These are phyloP conservation scores for Boletus huronensis DNA, from an alignment of 768 basidiomycete species.

Conservation along the genomic window DNA sequence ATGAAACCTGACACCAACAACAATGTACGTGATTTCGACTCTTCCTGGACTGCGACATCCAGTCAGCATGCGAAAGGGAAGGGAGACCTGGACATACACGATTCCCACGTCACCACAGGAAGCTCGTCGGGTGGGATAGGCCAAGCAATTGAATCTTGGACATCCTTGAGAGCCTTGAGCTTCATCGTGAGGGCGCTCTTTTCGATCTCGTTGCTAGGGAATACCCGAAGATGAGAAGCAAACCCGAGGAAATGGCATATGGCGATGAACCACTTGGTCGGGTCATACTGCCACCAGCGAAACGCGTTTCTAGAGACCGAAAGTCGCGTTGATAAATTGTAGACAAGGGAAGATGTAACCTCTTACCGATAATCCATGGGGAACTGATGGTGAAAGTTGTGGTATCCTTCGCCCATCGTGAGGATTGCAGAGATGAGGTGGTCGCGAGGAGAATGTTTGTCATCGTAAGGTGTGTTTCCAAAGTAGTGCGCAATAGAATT, in stretches of 20 bases:
- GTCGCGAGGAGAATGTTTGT: conserved; percentile 72
- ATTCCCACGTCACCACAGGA: conserved; percentile 79
- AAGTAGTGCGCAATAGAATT: conserved; percentile 87
- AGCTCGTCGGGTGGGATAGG: conserved; percentile 54
- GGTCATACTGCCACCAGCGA: conserved; percentile 69
- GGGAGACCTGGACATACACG: conserved; percentile 46
- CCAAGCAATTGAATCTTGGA: conserved; percentile 65
- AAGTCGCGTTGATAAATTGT: conserved; percentile 4
- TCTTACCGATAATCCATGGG: conserved; percentile 59
- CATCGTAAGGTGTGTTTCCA: conserved; percentile 78
- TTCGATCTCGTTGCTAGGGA: conserved; percentile 84
- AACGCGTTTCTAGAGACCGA: conserved; percentile 55
- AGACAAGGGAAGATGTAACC: neutral
- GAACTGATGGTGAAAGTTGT: conserved; percentile 85
- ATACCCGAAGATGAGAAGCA: conserved; percentile 77
- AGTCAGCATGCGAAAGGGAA: neutral
- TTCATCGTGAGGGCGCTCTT: conserved; percentile 84
- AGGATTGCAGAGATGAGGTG: conserved; percentile 77
- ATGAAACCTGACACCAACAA: conserved; percentile 83
- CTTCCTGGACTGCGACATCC: conserved; percentile 52
- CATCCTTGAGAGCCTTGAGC: conserved; percentile 63
- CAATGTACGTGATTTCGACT: conserved; percentile 60
- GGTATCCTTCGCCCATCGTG: conserved; percentile 69
- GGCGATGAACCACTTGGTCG: conserved; percentile 80
- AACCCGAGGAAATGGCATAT: conserved; percentile 57